Base-by-base conservation (phyloP, 257 asterid genomes). In the Nicotiana undulata region DNA sequence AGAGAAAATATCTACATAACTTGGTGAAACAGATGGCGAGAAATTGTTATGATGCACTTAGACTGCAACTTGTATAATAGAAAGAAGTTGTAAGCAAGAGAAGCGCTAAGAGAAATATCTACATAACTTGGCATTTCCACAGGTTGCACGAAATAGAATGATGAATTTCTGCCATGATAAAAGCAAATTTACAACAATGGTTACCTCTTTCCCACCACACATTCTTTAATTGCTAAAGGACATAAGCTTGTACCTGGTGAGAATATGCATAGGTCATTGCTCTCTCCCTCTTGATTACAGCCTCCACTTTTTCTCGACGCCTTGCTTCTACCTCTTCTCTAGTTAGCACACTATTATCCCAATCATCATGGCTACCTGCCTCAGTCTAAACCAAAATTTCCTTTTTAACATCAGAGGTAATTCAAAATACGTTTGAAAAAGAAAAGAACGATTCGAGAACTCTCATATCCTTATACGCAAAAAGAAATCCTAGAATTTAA, bases 221-320 rank as follows among this genome's bases (percentile, higher is more conserved):
- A 67, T 68, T 6, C 29, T 29, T 70, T 12, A 40, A 3, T 10
- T 79, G 53, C 53, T 55, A 13, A 55, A 64, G 32, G 51, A 22
- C 29, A 37, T 7, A 9, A 68, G 68, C 61, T 6, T 40, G 60
- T 87, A 94, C 98, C 97, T 89, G 94, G 84, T 93, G 88, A 77
- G 97, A 91, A 83, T 90, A 91, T 82, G 98, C 97, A 84, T 94
- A 94, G 15, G 97, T 91, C 98, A 93, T 89, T 75, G 97, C 92
- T 85, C 98, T 85, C 86, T 96, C 98, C 88, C 98, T 84, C 86
- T 93, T 96, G 64, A 93, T 86, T 75, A 88, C 91, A 9, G 99
- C 99, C 87, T 96, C 98, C 31, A 90, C 93, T 85, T 89, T 93
- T 83, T 82, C 91, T 72, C 84, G 89, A 24, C 90, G 63, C 88